Percentiles rank a stretch among this genome's conserved stretches.
phyloP scores from a whole-genome alignment of 352 stramenopile genomes.

The Phytophthora lateralis region DNA sequence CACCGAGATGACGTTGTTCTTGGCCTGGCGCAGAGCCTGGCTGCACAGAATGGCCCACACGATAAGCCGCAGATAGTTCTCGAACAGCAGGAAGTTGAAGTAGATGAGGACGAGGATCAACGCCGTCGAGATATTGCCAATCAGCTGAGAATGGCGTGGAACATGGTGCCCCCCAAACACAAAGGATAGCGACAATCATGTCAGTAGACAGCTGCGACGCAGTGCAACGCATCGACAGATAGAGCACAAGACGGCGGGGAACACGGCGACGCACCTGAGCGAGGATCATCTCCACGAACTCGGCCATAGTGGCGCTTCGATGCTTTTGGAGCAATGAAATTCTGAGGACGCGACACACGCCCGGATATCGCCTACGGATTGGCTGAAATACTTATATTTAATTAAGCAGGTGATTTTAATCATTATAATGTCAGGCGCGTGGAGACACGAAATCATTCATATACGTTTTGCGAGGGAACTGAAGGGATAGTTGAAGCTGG shows the following conservation, averaged over 20 bases:
- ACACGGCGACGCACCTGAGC: slow-evolving; percentile 56
- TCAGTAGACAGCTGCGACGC: slow-evolving; percentile 1
- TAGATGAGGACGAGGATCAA: slow-evolving; percentile 88
- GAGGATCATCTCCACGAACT: slow-evolving; percentile 87
- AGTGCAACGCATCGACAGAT: slow-evolving; percentile 1
- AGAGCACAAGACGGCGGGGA: background rate
- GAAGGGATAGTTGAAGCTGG: slow-evolving; percentile 25
- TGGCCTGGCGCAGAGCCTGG: slow-evolving; percentile 83
- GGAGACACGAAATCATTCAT: slow-evolving; percentile 21
- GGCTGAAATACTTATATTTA: slow-evolving; percentile 8
- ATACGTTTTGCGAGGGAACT: slow-evolving; percentile 21
- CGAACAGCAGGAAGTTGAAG: slow-evolving; percentile 91
- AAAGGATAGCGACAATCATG: background rate
- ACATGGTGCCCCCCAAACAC: background rate
- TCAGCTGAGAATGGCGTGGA: slow-evolving; percentile 46
- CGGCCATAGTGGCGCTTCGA: slow-evolving; percentile 50
- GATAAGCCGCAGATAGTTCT: slow-evolving; percentile 89
- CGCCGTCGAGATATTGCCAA: slow-evolving; percentile 89
- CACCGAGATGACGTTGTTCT: slow-evolving; percentile 84
- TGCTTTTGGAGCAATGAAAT: slow-evolving; percentile 4
- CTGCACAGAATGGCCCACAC: slow-evolving; percentile 89
- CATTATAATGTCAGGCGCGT: background rate
- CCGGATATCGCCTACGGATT: background rate
- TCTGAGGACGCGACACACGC: slow-evolving; percentile 5
- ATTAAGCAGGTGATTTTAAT: slow-evolving; percentile 4